phyloP scores from a whole-genome alignment of 768 basidiomycete genomes.

The Auriscalpium microsporum region DNA sequence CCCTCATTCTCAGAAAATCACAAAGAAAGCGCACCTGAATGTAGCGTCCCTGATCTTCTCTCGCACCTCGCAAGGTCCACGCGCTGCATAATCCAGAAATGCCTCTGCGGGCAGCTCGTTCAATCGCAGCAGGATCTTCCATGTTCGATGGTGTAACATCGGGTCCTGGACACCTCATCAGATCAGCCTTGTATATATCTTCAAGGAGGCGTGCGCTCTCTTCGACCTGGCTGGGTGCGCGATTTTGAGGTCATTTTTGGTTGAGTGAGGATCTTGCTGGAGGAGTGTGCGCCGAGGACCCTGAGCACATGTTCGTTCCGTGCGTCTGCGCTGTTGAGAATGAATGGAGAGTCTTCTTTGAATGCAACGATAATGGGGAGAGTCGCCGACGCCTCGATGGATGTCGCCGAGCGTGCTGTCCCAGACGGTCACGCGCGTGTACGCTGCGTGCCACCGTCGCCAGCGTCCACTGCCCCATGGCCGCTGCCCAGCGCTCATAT shows the following conservation, averaged over 20 bases:
- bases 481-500: too few relatives aligned
- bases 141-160: constrained; percentile 82
- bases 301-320: constrained; percentile 10
- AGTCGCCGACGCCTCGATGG: too few relatives aligned
- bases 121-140: constrained; percentile 88
- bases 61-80: constrained; percentile 79
- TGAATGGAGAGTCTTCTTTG: too few relatives aligned
- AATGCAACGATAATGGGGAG: too few relatives aligned
- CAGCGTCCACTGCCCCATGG: too few relatives aligned
- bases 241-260: constrained; percentile 58
- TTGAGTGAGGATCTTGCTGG: constrained; percentile 72
- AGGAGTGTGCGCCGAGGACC: constrained; percentile 47
- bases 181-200: not conserved
- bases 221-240: constrained; percentile 56
- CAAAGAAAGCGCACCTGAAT: constrained; percentile 53
- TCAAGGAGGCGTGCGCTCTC: constrained; percentile 51
- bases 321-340: too few relatives aligned
- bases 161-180: constrained; percentile 44
- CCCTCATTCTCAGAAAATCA: not conserved
- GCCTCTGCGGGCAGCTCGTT: constrained; percentile 65
- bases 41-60: constrained; percentile 96
- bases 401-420: too few relatives aligned
- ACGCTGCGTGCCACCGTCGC: too few relatives aligned
- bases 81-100: constrained; percentile 69
- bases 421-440: too few relatives aligned